Conservation (phyloP, 2,329 filamentous ascomycete species). For the Emmonsiellopsis sp. region DNA sequence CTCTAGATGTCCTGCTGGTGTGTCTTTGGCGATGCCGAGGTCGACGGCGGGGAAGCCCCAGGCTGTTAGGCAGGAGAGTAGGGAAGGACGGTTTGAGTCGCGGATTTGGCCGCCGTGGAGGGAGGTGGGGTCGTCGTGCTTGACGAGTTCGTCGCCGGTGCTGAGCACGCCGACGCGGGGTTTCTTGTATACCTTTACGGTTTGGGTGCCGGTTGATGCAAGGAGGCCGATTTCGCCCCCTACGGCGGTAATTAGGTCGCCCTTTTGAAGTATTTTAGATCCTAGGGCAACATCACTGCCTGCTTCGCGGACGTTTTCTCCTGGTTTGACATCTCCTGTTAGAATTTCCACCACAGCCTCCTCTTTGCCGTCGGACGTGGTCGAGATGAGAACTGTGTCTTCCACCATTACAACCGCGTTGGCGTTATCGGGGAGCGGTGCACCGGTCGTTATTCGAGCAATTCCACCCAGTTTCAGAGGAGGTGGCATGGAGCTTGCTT, state of each 20-base stretch:
- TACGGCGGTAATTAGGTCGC: conserved; percentile 73
- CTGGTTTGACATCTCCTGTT: conserved; percentile 61
- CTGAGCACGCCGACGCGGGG: conserved; percentile 81
- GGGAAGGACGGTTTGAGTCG: conserved; percentile 83
- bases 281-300: conserved; percentile 75
- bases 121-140: conserved; percentile 51
- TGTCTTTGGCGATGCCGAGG: conserved; percentile 62
- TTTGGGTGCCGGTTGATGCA: conserved; percentile 67
- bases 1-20: conserved; percentile 61
- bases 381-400: conserved; percentile 68
- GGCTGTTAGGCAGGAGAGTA: conserved; percentile 66
- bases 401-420: conserved; percentile 96
- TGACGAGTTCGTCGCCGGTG: conserved; percentile 89
- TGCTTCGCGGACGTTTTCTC: conserved; percentile 84
- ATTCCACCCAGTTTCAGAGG: conserved; percentile 65
- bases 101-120: conserved; percentile 76
- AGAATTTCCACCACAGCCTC: conserved; percentile 84
- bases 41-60: conserved; percentile 75
- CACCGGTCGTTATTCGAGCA: conserved; percentile 87
- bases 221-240: conserved; percentile 89
- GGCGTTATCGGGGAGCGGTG: conserved; percentile 77
- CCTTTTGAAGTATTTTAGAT: conserved; percentile 61
- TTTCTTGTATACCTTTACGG: conserved; percentile 63
- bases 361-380: conserved; percentile 71
- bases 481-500: conserved; percentile 55